A percentile compares a stretch with the other conserved stretches of the same genome.
Evolutionary conservation across 164 flowering plant genomes (phyloP).

Genomic region (Amborella trichopoda): DNA sequence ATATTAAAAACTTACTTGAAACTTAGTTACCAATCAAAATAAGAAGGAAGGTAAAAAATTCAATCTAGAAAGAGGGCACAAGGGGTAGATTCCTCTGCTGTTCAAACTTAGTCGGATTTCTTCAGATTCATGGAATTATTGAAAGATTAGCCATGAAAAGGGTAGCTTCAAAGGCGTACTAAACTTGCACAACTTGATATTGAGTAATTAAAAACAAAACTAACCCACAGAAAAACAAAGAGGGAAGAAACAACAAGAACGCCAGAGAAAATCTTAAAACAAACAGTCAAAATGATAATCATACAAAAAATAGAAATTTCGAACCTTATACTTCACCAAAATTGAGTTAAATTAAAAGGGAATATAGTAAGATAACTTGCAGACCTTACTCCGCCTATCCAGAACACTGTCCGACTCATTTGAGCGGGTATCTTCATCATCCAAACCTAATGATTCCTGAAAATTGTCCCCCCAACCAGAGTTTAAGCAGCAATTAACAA

Average conservation of each 20-base stretch:
- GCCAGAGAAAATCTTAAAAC: not conserved
- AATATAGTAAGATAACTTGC: conserved; percentile 1
- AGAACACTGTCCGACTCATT: conserved; percentile 28
- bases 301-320: not conserved
- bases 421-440: conserved; percentile 15
- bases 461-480: not conserved
- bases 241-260: not conserved
- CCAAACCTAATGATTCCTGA: conserved; percentile 22
- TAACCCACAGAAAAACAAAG: not conserved
- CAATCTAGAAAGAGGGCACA: too few relatives aligned
- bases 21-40: too few relatives aligned
- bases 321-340: not conserved
- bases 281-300: not conserved
- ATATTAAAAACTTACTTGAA: too few relatives aligned
- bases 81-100: too few relatives aligned
- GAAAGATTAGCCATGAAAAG: too few relatives aligned
- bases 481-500: not conserved
- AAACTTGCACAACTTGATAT: not conserved
- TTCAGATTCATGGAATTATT: too few relatives aligned
- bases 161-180: too few relatives aligned
- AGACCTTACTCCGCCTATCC: conserved; percentile 75
- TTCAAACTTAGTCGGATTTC: too few relatives aligned
- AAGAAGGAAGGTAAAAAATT: too few relatives aligned
- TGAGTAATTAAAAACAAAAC: not conserved
- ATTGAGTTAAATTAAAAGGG: too few relatives aligned